Evolutionary conservation across 768 basidiomycete genomes (phyloP).

Genomic region (Mycena indigotica): DNA sequence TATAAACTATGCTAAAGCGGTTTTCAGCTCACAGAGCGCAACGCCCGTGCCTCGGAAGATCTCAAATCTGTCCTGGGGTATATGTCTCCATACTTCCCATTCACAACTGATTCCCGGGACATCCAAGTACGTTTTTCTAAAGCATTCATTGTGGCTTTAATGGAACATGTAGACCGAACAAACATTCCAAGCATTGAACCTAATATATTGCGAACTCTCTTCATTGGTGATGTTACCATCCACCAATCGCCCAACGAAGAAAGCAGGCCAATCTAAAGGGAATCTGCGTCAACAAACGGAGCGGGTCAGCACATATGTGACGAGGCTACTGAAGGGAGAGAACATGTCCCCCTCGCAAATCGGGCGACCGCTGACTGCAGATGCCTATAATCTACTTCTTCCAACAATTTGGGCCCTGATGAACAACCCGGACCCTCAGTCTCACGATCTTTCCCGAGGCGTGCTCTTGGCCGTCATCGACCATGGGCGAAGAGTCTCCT

Average conservation of each 20-base stretch:
- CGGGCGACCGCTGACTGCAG: slow-evolving; percentile 53
- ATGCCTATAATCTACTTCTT: slow-evolving; percentile 65
- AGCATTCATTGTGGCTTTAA: slow-evolving; percentile 2
- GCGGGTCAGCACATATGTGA: slow-evolving; percentile 62
- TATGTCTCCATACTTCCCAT: slow-evolving; percentile 87
- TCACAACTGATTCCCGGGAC: slow-evolving; percentile 53
- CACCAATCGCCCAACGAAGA: slow-evolving; percentile 24
- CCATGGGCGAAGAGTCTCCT: slow-evolving; percentile 62
- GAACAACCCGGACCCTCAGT: slow-evolving; percentile 42
- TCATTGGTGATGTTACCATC: slow-evolving; percentile 59
- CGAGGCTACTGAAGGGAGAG: slow-evolving; percentile 58
- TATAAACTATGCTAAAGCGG: slow-evolving; percentile 4
- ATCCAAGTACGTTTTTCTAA: slow-evolving; percentile 50
- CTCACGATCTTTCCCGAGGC: slow-evolving; percentile 27
- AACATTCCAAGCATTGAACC: slow-evolving; percentile 67
- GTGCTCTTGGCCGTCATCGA: slow-evolving; percentile 62
- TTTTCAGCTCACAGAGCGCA: slow-evolving; percentile 28
- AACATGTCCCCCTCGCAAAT: slow-evolving; percentile 44
- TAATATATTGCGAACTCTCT: slow-evolving; percentile 76
- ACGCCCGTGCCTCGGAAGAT: slow-evolving; percentile 42
- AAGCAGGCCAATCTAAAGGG: slow-evolving; percentile 22
- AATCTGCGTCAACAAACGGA: slow-evolving; percentile 45
- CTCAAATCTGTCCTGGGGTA: slow-evolving; percentile 65
- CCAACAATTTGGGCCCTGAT: slow-evolving; percentile 81
- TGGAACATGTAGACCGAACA: slow-evolving; percentile 56